Evolutionary conservation across 1,284 basidiomycete genomes (phyloP).

Genomic region (Quambalaria eucalypti): DNA sequence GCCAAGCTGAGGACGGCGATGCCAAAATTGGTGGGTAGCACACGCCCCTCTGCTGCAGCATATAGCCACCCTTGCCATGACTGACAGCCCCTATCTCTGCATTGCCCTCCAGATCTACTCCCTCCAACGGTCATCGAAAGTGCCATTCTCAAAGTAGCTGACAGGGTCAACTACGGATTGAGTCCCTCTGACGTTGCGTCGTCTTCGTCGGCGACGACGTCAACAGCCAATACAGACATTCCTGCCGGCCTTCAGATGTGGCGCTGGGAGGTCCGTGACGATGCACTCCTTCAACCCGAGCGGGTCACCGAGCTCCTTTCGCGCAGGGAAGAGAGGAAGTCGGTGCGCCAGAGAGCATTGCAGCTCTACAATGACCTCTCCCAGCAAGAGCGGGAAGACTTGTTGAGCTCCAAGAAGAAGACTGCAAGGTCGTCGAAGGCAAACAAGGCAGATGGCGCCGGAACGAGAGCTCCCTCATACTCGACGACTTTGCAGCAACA

Average conservation of each 20-base stretch:
- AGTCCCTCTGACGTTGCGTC: not conserved
- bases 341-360: slow-evolving; percentile 50
- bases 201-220: not conserved
- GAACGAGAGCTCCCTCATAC: not conserved
- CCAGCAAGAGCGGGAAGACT: slow-evolving; percentile 15
- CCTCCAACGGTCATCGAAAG: slow-evolving; percentile 16
- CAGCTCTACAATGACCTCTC: slow-evolving; percentile 17
- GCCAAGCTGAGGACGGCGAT: not conserved
- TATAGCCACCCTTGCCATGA: slow-evolving; percentile 7
- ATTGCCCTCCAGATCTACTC: slow-evolving; percentile 5
- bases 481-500: no score
- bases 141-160: slow-evolving; percentile 25
- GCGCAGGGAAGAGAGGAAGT: slow-evolving; percentile 60
- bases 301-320: slow-evolving; percentile 58
- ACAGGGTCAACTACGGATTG: slow-evolving; percentile 35
- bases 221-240: slow-evolving; percentile 3
- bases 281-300: slow-evolving; percentile 63
- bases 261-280: slow-evolving; percentile 73
- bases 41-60: not conserved
- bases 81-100: not conserved
- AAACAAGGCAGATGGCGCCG: slow-evolving; percentile 4
- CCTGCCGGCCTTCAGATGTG: slow-evolving; percentile 57
- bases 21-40: not conserved
- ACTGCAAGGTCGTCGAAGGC: slow-evolving; percentile 3
- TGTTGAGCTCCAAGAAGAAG: slow-evolving; percentile 17